phyloP scores from a whole-genome alignment of 352 stramenopile species.

The Pythium brassicae region DNA sequence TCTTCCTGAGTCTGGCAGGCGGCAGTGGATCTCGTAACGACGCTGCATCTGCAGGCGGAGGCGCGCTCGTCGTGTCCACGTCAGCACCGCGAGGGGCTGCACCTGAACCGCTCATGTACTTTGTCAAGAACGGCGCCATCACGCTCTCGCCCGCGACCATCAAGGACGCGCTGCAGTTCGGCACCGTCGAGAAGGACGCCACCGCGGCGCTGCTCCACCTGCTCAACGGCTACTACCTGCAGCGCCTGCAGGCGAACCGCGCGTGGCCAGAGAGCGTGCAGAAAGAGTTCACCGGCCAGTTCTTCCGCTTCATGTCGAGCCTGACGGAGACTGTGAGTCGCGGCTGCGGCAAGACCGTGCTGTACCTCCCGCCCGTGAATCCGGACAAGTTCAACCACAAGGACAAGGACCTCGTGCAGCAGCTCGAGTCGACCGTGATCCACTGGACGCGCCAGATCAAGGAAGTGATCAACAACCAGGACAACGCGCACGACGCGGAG shows the following conservation, averaged over 20 bases:
- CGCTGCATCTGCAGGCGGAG: no score
- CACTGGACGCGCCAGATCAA: constrained; percentile 98
- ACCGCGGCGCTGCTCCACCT: constrained; percentile 80
- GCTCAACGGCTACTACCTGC: constrained; percentile 82
- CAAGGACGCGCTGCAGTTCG: constrained; percentile 61
- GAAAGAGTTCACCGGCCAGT: constrained; percentile 93
- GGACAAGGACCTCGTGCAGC: constrained; percentile 94
- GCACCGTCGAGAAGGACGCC: constrained; percentile 71
- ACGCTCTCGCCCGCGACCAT: constrained; percentile 58
- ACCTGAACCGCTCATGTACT: constrained; percentile 68
- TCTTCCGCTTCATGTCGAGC: constrained; percentile 94
- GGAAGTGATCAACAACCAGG: constrained; percentile 95
- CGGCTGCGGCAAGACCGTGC: constrained; percentile 89
- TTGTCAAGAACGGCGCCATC: constrained; percentile 84
- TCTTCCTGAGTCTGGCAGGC: constrained; percentile 61
- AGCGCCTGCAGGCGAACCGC: constrained; percentile 73
- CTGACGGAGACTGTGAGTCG: constrained; percentile 92
- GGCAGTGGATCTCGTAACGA: constrained; percentile 4
- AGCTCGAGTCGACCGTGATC: constrained; percentile 95
- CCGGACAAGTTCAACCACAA: constrained; percentile 83
- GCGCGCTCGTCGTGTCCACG: constrained; percentile 45
- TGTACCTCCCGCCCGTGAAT: constrained; percentile 89
- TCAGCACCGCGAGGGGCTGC: constrained; percentile 40
- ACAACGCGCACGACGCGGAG: constrained; percentile 89
- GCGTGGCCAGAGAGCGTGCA: constrained; percentile 92